Conservation (phyloP, 768 basidiomycete genomes). For the Tulasnella sp. region DNA sequence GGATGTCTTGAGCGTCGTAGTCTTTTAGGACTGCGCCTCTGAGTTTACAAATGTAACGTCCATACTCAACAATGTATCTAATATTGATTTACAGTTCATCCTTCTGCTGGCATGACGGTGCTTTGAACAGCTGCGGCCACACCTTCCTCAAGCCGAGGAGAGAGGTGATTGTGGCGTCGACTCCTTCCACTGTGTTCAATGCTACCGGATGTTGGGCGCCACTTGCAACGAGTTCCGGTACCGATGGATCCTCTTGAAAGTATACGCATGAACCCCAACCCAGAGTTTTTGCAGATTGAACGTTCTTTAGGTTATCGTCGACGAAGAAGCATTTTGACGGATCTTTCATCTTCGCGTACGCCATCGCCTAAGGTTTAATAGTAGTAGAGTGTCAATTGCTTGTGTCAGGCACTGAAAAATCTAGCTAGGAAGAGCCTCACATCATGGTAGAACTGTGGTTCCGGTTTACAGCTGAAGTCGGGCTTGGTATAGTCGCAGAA, state of each 20-base stretch:
- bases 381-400: conserved; percentile 1
- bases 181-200: conserved; percentile 27
- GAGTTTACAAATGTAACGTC: background rate
- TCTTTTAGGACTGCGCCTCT: conserved; percentile 18
- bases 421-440: conserved; percentile 29
- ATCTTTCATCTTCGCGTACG: conserved; percentile 47
- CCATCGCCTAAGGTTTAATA: conserved; percentile 46
- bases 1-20: conserved; percentile 58
- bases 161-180: conserved; percentile 41
- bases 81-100: background rate
- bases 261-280: conserved; percentile 70
- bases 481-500: conserved; percentile 65
- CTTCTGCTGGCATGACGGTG: background rate
- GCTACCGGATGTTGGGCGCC: background rate
- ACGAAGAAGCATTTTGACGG: conserved; percentile 66
- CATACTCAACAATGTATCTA: background rate
- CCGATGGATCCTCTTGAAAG: conserved; percentile 39
- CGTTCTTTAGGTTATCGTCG: conserved; percentile 64
- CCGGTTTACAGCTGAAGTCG: conserved; percentile 73
- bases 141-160: conserved; percentile 57
- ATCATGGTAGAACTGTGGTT: conserved; percentile 54
- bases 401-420: background rate
- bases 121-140: conserved; percentile 64
- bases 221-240: background rate
- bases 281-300: conserved; percentile 50